phyloP scores from a whole-genome alignment of 2,329 filamentous ascomycete species.

The Niveomyces coronatus region DNA sequence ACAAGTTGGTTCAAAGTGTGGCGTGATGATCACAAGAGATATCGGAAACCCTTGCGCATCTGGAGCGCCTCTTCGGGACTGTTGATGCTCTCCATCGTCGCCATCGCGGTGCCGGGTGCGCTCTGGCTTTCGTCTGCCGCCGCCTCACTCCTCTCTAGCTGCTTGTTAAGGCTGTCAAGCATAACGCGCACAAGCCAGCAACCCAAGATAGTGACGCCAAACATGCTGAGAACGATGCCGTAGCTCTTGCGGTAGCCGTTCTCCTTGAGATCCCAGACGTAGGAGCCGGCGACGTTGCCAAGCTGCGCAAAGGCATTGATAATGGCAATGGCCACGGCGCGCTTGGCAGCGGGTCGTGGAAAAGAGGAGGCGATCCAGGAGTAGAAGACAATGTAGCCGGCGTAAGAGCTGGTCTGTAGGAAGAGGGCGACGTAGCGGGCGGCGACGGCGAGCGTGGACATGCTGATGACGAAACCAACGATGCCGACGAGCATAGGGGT shows the following conservation, averaged over 20 bases:
- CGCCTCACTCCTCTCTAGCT: slow-evolving; percentile 33
- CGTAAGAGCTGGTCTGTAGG: slow-evolving; percentile 47
- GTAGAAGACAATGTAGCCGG: slow-evolving; percentile 48
- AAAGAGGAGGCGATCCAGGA: slow-evolving; percentile 48
- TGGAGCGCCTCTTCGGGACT: slow-evolving; percentile 33
- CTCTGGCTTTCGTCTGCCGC: slow-evolving; percentile 20
- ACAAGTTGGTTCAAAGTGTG: neutral
- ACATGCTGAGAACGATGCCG: slow-evolving; percentile 55
- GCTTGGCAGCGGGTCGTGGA: slow-evolving; percentile 49
- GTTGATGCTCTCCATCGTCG: slow-evolving; percentile 27
- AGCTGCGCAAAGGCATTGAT: slow-evolving; percentile 50
- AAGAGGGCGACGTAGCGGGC: slow-evolving; percentile 52
- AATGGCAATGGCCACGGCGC: slow-evolving; percentile 49
- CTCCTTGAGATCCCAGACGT: slow-evolving; percentile 50
- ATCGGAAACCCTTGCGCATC: slow-evolving; percentile 38
- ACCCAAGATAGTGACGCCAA: slow-evolving; percentile 45
- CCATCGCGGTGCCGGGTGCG: slow-evolving; percentile 18
- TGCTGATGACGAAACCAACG: slow-evolving; percentile 48
- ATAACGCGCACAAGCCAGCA: slow-evolving; percentile 39
- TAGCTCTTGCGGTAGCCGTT: slow-evolving; percentile 55
- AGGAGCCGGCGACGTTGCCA: slow-evolving; percentile 49
- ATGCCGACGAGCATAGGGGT: slow-evolving; percentile 43
- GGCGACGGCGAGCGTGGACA: slow-evolving; percentile 44
- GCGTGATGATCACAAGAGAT: slow-evolving; percentile 25
- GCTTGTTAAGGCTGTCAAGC: slow-evolving; percentile 35